Percentiles rank a stretch among this genome's conserved stretches.
These are phyloP conservation scores for Didymella sp. DNA, from an alignment of 2,329 filamentous ascomycete genomes.

Conservation along the genomic window DNA sequence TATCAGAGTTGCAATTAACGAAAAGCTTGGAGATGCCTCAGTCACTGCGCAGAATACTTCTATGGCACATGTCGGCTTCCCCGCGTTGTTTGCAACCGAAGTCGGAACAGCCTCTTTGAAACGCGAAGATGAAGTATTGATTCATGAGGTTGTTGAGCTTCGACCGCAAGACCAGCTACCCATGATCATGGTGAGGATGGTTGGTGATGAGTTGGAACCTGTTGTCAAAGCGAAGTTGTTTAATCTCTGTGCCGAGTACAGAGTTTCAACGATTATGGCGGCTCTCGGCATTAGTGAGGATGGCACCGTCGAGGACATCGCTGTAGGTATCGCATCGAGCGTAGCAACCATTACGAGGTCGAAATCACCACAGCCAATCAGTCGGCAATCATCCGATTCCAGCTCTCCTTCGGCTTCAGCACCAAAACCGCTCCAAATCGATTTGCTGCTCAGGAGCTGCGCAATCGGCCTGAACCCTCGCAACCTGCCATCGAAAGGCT, in stretches of 20 bases:
- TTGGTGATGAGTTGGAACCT: conserved; percentile 94
- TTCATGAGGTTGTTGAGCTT: conserved; percentile 65
- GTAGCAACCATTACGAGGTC: conserved; percentile 77
- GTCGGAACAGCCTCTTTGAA: conserved; percentile 67
- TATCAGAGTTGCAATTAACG: conserved; percentile 68
- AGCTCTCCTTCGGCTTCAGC: conserved; percentile 29
- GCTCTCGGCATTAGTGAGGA: conserved; percentile 74
- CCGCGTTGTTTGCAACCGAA: conserved; percentile 80
- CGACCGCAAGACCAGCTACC: conserved; percentile 57
- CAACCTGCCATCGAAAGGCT: conserved; percentile 74
- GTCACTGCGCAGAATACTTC: conserved; percentile 34
- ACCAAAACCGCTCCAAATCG: conserved; percentile 63
- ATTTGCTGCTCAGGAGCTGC: conserved; percentile 81
- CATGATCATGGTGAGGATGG: conserved; percentile 85
- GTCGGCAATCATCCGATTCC: conserved; percentile 39
- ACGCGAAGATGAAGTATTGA: conserved; percentile 75
- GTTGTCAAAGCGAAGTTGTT: conserved; percentile 86
- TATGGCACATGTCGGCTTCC: conserved; percentile 74
- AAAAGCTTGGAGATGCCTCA: conserved; percentile 69
- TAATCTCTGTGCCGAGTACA: conserved; percentile 87
- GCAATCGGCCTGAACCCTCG: conserved; percentile 85
- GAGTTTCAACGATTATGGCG: conserved; percentile 81
- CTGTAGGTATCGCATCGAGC: conserved; percentile 77
- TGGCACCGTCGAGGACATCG: conserved; percentile 70
- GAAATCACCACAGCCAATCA: conserved; percentile 56